Evolutionary conservation across 495 filamentous ascomycete species (phyloP).

Genomic region (Articulospora tetracladia): DNA sequence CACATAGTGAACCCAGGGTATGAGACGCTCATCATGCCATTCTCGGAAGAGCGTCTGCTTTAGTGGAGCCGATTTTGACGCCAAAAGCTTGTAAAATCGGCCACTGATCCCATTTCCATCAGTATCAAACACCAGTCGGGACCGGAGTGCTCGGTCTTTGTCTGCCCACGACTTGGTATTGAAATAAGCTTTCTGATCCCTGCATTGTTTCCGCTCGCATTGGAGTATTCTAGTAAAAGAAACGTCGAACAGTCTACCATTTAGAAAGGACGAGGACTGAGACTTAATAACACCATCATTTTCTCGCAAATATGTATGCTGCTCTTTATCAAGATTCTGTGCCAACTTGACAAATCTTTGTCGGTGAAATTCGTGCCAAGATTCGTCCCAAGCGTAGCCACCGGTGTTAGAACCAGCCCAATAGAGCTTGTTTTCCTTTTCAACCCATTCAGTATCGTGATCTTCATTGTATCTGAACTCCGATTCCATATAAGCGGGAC

Average conservation of each 20-base stretch:
- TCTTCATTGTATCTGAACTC: conserved; percentile 34
- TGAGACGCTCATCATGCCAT: conserved; percentile 53
- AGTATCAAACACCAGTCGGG: conserved; percentile 41
- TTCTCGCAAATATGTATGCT: neutral
- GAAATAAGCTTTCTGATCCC: neutral
- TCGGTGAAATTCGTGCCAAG: conserved; percentile 40
- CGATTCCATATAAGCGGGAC: conserved; percentile 28
- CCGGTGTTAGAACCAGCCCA: conserved; percentile 51
- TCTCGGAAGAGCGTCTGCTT: conserved; percentile 48
- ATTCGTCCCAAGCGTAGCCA: conserved; percentile 28
- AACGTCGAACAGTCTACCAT: neutral
- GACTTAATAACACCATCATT: neutral
- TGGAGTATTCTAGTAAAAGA: neutral
- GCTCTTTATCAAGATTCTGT: conserved; percentile 12
- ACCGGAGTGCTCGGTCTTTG: conserved; percentile 20
- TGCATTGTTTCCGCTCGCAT: neutral
- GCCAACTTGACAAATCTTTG: conserved; percentile 41
- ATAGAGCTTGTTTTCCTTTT: conserved; percentile 32
- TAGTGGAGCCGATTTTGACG: conserved; percentile 35
- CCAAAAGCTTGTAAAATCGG: conserved; percentile 45
- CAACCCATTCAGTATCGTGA: conserved; percentile 20
- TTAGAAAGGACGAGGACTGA: neutral
- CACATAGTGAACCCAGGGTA: conserved; percentile 54
- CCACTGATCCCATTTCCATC: conserved; percentile 53
- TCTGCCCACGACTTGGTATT: neutral